These are phyloP conservation scores for Ceratocystiopsis sp. DNA, from an alignment of 2,329 filamentous ascomycete species.

Conservation along the genomic window DNA sequence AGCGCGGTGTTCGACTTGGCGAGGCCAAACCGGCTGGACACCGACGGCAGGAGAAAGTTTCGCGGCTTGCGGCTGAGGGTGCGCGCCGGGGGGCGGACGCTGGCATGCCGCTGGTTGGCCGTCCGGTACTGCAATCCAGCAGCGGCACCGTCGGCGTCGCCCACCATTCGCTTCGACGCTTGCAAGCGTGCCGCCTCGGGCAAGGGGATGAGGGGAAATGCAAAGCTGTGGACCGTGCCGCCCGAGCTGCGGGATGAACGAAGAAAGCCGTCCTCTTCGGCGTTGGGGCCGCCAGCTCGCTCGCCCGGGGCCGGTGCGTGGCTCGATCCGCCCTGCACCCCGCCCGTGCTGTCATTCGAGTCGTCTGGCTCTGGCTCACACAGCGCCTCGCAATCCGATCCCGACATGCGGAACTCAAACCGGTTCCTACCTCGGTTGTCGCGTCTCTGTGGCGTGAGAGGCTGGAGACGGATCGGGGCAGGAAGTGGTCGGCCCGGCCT, in stretches of 20 bases:
- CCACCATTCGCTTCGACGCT: constrained; percentile 4
- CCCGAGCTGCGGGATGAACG: constrained; percentile 6
- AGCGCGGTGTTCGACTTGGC: too few relatives aligned
- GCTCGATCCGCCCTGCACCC: not conserved
- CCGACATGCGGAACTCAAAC: constrained; percentile 8
- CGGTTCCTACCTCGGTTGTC: constrained; percentile 1
- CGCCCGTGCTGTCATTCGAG: too few relatives aligned
- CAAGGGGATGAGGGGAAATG: constrained; percentile 16
- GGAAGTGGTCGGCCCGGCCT: not conserved
- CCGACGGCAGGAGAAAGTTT: not conserved
- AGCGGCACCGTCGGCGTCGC: too few relatives aligned
- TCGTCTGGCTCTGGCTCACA: not conserved
- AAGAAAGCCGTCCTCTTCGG: too few relatives aligned
- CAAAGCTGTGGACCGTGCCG: constrained; percentile 11
- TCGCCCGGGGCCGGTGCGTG: not conserved
- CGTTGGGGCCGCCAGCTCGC: too few relatives aligned
- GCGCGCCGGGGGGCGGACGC: too few relatives aligned
- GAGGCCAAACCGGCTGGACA: not conserved
- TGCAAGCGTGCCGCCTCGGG: constrained; percentile 16
- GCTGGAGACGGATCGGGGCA: constrained; percentile 3
- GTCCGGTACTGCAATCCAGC: too few relatives aligned
- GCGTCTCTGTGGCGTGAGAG: not conserved
- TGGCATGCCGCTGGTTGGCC: too few relatives aligned
- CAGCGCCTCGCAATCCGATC: not conserved
- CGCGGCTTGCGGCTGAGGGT: too few relatives aligned